phyloP scores from a whole-genome alignment of 163 green algal genomes.

The Chlamydomonas reinhardtii region DNA sequence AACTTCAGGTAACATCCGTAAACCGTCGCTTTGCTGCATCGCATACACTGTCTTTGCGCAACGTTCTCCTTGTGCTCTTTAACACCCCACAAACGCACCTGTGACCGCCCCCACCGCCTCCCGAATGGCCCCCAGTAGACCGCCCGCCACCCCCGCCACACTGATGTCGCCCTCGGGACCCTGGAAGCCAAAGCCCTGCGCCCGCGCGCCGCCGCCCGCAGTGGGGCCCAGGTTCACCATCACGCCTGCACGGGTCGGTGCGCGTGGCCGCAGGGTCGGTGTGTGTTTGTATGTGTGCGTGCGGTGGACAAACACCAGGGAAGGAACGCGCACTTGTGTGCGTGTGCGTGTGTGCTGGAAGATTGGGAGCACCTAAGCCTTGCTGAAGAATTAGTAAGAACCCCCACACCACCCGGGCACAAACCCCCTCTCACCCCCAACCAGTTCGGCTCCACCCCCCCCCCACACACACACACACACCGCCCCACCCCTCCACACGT shows the following conservation, averaged over 20 bases:
- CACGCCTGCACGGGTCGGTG: background rate
- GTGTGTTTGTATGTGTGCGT: too few species aligned
- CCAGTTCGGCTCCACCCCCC: background rate
- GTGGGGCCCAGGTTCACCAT: slow-evolving; percentile 39
- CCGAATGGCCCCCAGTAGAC: background rate
- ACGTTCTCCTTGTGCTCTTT: background rate
- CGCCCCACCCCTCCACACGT: background rate
- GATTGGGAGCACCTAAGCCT: too few species aligned
- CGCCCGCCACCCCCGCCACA: background rate
- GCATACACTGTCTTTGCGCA: too few species aligned
- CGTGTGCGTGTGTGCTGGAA: too few species aligned
- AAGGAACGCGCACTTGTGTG: too few species aligned
- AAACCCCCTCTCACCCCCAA: background rate
- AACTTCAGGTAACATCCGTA: too few species aligned
- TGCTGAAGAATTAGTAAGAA: too few species aligned
- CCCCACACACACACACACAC: background rate
- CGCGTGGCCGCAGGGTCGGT: background rate
- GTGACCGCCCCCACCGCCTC: slow-evolving; percentile 4
- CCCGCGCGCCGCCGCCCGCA: background rate
- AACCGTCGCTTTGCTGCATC: too few species aligned
- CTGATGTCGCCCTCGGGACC: background rate
- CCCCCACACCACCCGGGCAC: too few species aligned
- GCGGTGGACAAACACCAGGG: too few species aligned
- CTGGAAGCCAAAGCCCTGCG: slow-evolving; percentile 16
- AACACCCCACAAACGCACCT: background rate